phyloP scores from a whole-genome alignment of 768 basidiomycete genomes.

The Suillus subaureus region DNA sequence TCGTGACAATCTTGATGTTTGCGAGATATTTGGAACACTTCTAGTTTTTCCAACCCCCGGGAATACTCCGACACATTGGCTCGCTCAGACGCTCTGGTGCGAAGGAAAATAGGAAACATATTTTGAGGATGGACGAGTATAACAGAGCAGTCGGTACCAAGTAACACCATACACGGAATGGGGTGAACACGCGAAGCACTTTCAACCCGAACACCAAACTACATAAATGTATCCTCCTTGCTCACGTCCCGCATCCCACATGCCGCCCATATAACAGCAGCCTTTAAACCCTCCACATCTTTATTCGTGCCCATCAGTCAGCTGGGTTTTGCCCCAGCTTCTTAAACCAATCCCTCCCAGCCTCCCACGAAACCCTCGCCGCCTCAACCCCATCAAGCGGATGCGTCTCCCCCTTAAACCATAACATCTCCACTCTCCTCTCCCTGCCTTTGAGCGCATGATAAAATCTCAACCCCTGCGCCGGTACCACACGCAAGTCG shows the following conservation, averaged over 20 bases:
- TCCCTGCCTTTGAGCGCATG: slow-evolving; percentile 58
- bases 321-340: background rate
- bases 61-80: background rate
- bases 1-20: background rate
- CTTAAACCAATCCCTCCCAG: slow-evolving; percentile 52
- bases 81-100: background rate
- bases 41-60: background rate
- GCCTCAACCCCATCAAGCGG: slow-evolving; percentile 66
- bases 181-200: background rate
- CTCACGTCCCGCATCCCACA: slow-evolving; percentile 45
- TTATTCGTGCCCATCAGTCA: slow-evolving; percentile 35
- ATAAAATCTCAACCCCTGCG: slow-evolving; percentile 64
- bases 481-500: slow-evolving; percentile 64
- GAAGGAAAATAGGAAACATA: background rate
- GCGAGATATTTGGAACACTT: background rate
- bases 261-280: slow-evolving; percentile 46
- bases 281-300: slow-evolving; percentile 50
- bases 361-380: slow-evolving; percentile 54
- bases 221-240: slow-evolving; percentile 27
- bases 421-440: slow-evolving; percentile 55
- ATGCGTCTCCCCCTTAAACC: slow-evolving; percentile 65
- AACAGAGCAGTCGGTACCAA: background rate
- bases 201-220: background rate
- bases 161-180: background rate
- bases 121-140: background rate